phyloP scores from a whole-genome alignment of 1,284 basidiomycete species.

The Boletus sp. region DNA sequence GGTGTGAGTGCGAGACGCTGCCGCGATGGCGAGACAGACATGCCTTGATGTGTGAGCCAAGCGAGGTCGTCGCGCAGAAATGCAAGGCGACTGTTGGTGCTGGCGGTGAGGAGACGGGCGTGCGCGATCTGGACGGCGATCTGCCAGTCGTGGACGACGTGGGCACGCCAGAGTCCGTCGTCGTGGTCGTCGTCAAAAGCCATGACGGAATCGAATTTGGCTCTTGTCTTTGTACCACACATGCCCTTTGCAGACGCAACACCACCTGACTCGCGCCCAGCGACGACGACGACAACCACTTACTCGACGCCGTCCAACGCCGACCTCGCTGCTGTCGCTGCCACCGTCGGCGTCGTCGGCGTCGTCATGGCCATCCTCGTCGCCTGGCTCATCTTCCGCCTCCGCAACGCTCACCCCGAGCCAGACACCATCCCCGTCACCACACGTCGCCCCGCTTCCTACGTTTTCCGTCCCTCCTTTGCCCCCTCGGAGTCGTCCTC shows the following conservation, averaged over 20 bases:
- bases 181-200: slow-evolving; percentile 14
- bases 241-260: not conserved
- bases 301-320: slow-evolving; percentile 24
- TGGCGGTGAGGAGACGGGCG: slow-evolving; percentile 50
- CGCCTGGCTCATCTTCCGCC: slow-evolving; percentile 33
- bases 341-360: slow-evolving; percentile 34
- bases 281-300: not conserved
- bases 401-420: slow-evolving; percentile 18
- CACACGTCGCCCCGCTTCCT: slow-evolving; percentile 17
- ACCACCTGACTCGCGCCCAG: not conserved
- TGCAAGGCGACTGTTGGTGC: slow-evolving; percentile 55
- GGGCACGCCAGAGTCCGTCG: slow-evolving; percentile 44
- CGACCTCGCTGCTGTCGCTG: slow-evolving; percentile 30
- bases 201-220: slow-evolving; percentile 5
- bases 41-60: slow-evolving; percentile 63
- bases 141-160: slow-evolving; percentile 57
- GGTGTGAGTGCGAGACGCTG: slow-evolving; percentile 6
- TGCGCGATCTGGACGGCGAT: slow-evolving; percentile 58
- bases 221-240: not conserved
- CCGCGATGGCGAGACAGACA: slow-evolving; percentile 21
- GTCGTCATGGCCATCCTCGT: slow-evolving; percentile 30
- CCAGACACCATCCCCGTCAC: slow-evolving; percentile 5
- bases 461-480: slow-evolving; percentile 30
- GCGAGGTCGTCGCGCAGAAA: slow-evolving; percentile 67
- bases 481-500: slow-evolving; percentile 35